These are phyloP conservation scores for Russula dissimulans DNA, from an alignment of 768 basidiomycete species.

Conservation along the genomic window DNA sequence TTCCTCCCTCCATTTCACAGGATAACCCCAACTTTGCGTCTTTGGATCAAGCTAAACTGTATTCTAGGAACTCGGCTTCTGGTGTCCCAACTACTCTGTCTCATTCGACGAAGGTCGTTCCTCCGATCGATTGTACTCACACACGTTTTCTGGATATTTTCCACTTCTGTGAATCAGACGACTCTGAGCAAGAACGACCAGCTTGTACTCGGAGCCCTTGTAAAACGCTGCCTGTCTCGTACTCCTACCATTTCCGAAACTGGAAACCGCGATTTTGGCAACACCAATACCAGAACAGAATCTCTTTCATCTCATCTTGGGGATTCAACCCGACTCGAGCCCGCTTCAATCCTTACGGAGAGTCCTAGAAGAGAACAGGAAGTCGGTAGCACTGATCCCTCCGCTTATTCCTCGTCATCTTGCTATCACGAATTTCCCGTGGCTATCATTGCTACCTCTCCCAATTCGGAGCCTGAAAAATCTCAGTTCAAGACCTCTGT, in stretches of 20 bases:
- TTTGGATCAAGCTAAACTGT: not conserved
- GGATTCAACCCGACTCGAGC: no score
- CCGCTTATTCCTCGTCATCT: not conserved
- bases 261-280: not conserved
- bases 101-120: not conserved
- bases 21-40: not conserved
- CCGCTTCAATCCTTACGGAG: no score
- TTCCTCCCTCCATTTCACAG: not conserved
- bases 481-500: not conserved
- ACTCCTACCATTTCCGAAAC: not conserved
- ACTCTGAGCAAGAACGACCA: not conserved
- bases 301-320: not conserved
- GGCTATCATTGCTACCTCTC: no score
- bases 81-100: not conserved
- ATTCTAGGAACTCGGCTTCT: not conserved
- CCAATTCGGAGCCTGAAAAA: not conserved
- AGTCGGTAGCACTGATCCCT: not conserved
- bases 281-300: not conserved
- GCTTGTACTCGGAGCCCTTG: not conserved
- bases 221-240: not conserved
- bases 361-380: not conserved
- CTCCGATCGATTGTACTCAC: not conserved
- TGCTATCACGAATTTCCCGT: not conserved
- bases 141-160: not conserved
- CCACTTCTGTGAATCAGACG: not conserved